Percentiles rank a stretch among this genome's conserved stretches.
These are phyloP conservation scores for Gossypium gossypioides DNA, from an alignment of 441 rosid species.

Conservation along the genomic window DNA sequence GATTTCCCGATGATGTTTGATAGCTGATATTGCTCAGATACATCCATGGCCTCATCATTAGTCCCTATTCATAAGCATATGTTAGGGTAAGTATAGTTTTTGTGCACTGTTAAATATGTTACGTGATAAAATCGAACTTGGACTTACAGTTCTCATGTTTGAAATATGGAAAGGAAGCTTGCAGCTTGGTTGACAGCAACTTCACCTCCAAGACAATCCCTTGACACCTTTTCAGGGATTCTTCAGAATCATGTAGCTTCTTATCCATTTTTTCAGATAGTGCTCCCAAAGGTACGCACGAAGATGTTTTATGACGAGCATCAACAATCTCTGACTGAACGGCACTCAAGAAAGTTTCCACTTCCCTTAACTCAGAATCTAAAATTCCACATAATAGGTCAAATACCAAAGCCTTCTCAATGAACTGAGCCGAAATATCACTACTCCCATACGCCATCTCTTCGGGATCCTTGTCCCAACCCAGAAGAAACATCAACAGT, in stretches of 20 bases:
- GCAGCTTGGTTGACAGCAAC: conserved; percentile 54
- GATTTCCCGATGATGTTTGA: conserved; percentile 28
- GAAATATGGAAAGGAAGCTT: conserved; percentile 43
- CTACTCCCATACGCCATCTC: conserved; percentile 30
- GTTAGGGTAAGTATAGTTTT: not conserved
- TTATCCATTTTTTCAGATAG: conserved; percentile 31
- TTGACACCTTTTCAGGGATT: conserved; percentile 51
- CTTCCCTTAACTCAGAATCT: conserved; percentile 70
- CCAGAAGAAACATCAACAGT: conserved; percentile 68
- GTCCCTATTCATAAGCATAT: conserved; percentile 41
- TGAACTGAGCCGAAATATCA: conserved; percentile 30
- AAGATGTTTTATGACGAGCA: conserved; percentile 50
- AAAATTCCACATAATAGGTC: conserved; percentile 63
- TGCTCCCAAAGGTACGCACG: conserved; percentile 41
- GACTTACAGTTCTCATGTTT: conserved; percentile 53
- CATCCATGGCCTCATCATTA: conserved; percentile 26
- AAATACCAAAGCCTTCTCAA: conserved; percentile 60
- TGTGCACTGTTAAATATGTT: not conserved
- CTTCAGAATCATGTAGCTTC: conserved; percentile 48
- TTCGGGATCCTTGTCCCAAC: conserved; percentile 51
- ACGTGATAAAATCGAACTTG: not conserved
- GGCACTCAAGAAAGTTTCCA: conserved; percentile 54
- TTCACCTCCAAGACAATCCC: conserved; percentile 57
- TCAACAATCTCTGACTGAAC: conserved; percentile 57
- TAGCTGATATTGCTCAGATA: conserved; percentile 28